Evolutionary conservation across 306 rosid species (phyloP).

Genomic region (Sphenostylis stenocarpa): DNA sequence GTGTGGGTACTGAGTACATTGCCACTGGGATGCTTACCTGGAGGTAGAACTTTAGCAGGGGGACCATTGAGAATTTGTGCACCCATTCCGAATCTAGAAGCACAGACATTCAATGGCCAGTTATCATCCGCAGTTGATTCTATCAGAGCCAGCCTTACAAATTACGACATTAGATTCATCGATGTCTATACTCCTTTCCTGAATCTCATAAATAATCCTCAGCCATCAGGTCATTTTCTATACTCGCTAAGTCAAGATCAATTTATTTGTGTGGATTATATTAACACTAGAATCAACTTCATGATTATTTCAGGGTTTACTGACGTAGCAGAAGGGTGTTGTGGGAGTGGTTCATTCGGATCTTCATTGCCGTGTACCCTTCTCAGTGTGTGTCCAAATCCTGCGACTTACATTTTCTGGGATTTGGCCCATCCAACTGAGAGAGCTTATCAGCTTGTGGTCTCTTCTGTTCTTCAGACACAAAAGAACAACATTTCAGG

Average conservation of each 20-base stretch:
- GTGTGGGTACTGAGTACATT: conserved; percentile 39
- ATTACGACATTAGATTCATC: conserved; percentile 26
- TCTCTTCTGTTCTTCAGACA: not conserved
- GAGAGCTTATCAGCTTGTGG: conserved; percentile 27
- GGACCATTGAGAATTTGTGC: conserved; percentile 13
- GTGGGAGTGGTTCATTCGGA: conserved; percentile 40
- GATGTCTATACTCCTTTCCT: conserved; percentile 39
- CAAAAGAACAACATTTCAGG: not conserved
- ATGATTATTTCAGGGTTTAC: conserved; percentile 36
- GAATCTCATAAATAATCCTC: conserved; percentile 30
- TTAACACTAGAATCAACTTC: not conserved
- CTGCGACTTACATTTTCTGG: conserved; percentile 35
- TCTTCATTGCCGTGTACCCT: not conserved
- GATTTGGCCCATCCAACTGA: conserved; percentile 50
- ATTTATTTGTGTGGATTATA: not conserved
- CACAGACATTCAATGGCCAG: conserved; percentile 28
- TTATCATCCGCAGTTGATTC: not conserved
- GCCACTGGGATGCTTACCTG: conserved; percentile 50
- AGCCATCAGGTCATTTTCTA: conserved; percentile 15
- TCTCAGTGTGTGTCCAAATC: not conserved
- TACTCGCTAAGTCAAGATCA: not conserved
- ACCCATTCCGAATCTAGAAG: not conserved
- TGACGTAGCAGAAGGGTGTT: conserved; percentile 24
- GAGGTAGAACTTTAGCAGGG: not conserved
- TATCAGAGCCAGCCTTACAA: not conserved